Evolutionary conservation across 2,329 filamentous ascomycete species (phyloP).

Genomic region (Conoideocrella luteorostrata): DNA sequence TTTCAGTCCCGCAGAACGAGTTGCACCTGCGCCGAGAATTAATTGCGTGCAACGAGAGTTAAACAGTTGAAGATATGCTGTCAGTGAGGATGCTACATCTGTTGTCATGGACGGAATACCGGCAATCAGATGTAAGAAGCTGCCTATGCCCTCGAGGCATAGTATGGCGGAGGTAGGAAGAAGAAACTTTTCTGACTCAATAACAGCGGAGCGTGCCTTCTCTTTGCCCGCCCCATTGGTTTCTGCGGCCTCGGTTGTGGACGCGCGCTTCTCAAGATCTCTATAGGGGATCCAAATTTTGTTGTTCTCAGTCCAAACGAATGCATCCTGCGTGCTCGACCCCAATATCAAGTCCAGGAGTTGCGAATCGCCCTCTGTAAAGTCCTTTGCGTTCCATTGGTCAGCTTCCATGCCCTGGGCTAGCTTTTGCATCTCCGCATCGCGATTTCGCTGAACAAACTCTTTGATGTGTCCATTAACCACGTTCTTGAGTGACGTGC

Average conservation of each 20-base stretch:
- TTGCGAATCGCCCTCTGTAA: slow-evolving; percentile 53
- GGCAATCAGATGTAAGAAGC: slow-evolving; percentile 75
- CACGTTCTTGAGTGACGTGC: slow-evolving; percentile 67
- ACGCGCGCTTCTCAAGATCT: slow-evolving; percentile 28
- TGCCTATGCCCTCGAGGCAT: slow-evolving; percentile 73
- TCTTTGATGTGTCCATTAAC: slow-evolving; percentile 78
- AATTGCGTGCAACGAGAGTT: slow-evolving; percentile 95
- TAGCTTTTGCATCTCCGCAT: slow-evolving; percentile 66
- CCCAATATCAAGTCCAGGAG: slow-evolving; percentile 60
- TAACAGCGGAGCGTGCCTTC: slow-evolving; percentile 63
- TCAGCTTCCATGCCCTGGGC: slow-evolving; percentile 74
- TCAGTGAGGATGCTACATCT: slow-evolving; percentile 70
- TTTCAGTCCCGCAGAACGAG: slow-evolving; percentile 78
- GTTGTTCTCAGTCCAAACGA: slow-evolving; percentile 56
- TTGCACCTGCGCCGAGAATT: slow-evolving; percentile 90
- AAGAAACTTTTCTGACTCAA: slow-evolving; percentile 81
- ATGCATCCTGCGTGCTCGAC: slow-evolving; percentile 64
- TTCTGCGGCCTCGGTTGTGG: slow-evolving; percentile 29
- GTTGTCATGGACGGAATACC: slow-evolving; percentile 84
- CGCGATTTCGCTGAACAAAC: slow-evolving; percentile 66
- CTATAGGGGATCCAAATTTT: slow-evolving; percentile 50
- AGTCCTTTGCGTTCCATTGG: slow-evolving; percentile 73
- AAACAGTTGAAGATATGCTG: slow-evolving; percentile 87
- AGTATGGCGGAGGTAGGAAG: slow-evolving; percentile 77
- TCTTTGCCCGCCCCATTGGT: slow-evolving; percentile 50